Conservation (phyloP, 495 filamentous ascomycete genomes). For the Talaromyces liani region DNA sequence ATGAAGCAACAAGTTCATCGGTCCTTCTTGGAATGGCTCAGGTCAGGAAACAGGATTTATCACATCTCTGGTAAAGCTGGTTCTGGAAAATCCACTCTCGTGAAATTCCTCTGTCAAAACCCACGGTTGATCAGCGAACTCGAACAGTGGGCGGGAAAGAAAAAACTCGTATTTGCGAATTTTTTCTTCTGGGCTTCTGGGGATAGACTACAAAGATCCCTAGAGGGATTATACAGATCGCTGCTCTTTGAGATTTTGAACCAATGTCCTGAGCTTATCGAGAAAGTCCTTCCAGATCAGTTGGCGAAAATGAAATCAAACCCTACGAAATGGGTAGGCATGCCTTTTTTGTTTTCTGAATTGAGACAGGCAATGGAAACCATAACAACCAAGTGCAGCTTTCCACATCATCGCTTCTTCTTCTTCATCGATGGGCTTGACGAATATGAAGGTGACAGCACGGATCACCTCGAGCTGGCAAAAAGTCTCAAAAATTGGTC, state of each 20-base stretch:
- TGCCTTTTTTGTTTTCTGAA: neutral
- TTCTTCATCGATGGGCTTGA: conserved; percentile 40
- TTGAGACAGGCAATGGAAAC: neutral
- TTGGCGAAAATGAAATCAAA: neutral
- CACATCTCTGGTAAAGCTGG: conserved; percentile 37
- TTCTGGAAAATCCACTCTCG: conserved; percentile 36
- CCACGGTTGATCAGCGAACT: conserved; percentile 6
- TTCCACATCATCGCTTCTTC: neutral
- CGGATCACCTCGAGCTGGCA: conserved; percentile 14
- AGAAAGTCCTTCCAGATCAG: conserved; percentile 5
- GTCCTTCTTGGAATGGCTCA: neutral
- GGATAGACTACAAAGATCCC: conserved; percentile 12
- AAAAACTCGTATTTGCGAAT: conserved; percentile 12
- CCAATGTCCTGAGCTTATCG: conserved; percentile 9
- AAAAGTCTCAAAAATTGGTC: neutral
- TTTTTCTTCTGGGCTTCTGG: conserved; percentile 26
- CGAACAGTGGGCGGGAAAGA: conserved; percentile 11
- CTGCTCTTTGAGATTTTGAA: conserved; percentile 22
- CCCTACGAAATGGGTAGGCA: neutral
- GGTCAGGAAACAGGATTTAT: conserved; percentile 17
- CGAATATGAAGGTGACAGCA: conserved; percentile 23
- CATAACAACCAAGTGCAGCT: neutral
- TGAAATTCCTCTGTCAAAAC: conserved; percentile 26
- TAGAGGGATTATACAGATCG: conserved; percentile 20
- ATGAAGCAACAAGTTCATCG: neutral